phyloP scores from a whole-genome alignment of 371 early-diverging fungal genomes.

The Blakeslea trispora region DNA sequence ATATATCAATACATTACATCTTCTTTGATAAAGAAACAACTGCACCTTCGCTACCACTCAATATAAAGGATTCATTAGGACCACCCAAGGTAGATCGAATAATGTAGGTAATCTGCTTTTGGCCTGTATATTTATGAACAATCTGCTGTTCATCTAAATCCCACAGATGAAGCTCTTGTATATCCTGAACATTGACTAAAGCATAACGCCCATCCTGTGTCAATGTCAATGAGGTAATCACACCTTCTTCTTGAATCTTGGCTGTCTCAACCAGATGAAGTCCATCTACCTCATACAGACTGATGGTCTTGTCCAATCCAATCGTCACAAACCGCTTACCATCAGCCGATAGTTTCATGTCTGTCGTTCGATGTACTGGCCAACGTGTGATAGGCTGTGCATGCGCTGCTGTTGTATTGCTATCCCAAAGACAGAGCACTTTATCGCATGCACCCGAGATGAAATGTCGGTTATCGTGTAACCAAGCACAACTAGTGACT shows the following conservation, averaged over 20 bases:
- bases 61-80: constrained; percentile 74
- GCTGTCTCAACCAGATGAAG: constrained; percentile 23
- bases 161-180: constrained; percentile 86
- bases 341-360: constrained; percentile 77
- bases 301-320: constrained; percentile 68
- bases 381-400: constrained; percentile 65
- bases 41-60: constrained; percentile 89
- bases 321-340: constrained; percentile 76
- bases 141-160: constrained; percentile 69
- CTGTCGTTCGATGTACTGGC: constrained; percentile 76
- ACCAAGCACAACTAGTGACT: constrained; percentile 84
- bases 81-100: constrained; percentile 95
- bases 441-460: constrained; percentile 83
- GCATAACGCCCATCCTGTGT: constrained; percentile 73
- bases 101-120: constrained; percentile 84
- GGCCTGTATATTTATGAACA: constrained; percentile 78
- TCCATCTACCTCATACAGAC: constrained; percentile 60
- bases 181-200: constrained; percentile 67
- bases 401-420: not conserved
- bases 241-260: constrained; percentile 65
- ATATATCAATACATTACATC: too few species aligned
- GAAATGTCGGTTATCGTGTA: constrained; percentile 74
- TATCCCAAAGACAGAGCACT: constrained; percentile 73
- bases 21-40: too few species aligned
- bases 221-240: constrained; percentile 77